These are phyloP conservation scores for maize (Zea mays) DNA, from an alignment of 176 grass and related monocot genomes.

Conservation along the genomic window DNA sequence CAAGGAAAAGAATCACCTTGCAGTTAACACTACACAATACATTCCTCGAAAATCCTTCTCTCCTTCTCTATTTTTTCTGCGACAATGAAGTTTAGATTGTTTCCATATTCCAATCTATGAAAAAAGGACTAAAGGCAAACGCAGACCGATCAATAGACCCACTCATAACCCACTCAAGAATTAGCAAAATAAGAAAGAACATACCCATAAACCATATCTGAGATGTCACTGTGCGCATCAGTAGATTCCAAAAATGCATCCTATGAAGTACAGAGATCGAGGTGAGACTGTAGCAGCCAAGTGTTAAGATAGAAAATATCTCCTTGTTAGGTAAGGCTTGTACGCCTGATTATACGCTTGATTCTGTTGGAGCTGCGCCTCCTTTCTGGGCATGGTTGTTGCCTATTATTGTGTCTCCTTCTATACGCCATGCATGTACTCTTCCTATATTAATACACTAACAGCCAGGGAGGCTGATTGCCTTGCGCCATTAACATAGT, in stretches of 20 bases:
- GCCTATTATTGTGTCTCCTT: no score
- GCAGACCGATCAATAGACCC: slow-evolving; percentile 27
- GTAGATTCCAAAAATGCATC: slow-evolving; percentile 59
- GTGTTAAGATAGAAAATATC: no score
- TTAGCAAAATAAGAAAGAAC: slow-evolving; percentile 42
- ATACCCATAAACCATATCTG: slow-evolving; percentile 68
- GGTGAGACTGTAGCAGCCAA: slow-evolving; percentile 40
- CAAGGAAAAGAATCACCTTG: slow-evolving; percentile 31
- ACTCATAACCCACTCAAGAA: background rate
- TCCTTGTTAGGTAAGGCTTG: no score
- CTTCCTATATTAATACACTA: no score
- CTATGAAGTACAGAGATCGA: slow-evolving; percentile 52
- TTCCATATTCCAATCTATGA: slow-evolving; percentile 25
- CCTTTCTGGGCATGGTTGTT: no score
- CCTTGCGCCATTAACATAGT: no score
- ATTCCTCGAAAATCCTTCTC: slow-evolving; percentile 67
- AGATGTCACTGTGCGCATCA: slow-evolving; percentile 16
- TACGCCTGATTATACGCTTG: no score
- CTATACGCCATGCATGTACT: no score
- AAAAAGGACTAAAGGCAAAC: slow-evolving; percentile 23
- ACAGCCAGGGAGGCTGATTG: no score
- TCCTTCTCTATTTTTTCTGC: slow-evolving; percentile 43
- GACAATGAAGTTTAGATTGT: slow-evolving; percentile 34
- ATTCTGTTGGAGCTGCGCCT: no score
- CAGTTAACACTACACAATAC: slow-evolving; percentile 56